These are phyloP conservation scores for Barnettozyma botsteinii DNA, from an alignment of 805 yeast species.

Conservation along the genomic window DNA sequence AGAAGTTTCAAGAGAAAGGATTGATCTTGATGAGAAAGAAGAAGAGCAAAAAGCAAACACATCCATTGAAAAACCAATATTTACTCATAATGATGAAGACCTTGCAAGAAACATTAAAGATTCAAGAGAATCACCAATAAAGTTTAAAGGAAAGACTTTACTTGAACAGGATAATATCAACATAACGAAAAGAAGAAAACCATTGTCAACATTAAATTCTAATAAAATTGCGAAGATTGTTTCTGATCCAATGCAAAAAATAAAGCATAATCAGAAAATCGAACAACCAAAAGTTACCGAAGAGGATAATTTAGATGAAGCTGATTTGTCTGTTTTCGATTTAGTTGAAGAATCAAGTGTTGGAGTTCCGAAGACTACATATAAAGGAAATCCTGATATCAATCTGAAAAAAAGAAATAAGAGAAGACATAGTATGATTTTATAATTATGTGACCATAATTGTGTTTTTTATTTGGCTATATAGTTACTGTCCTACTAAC, in stretches of 20 bases:
- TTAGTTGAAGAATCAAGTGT: constrained; percentile 25
- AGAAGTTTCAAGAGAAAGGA: constrained; percentile 2
- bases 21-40: background rate
- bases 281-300: background rate
- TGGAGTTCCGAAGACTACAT: constrained; percentile 25
- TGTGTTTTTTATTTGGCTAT: background rate
- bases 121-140: constrained; percentile 12
- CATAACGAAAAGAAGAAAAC: constrained; percentile 26
- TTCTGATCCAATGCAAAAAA: constrained; percentile 6
- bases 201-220: constrained; percentile 13
- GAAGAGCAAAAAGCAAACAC: too few relatives aligned
- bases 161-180: constrained; percentile 19
- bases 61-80: background rate
- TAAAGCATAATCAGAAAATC: constrained; percentile 6
- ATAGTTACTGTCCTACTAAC: too few relatives aligned
- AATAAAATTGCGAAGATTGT: constrained; percentile 15
- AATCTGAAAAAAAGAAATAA: constrained; percentile 12
- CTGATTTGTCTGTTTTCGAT: constrained; percentile 26
- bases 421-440: constrained; percentile 24
- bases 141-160: constrained; percentile 12
- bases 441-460: constrained; percentile 5
- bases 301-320: constrained; percentile 9
- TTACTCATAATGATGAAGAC: background rate
- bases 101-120: constrained; percentile 9
- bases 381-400: constrained; percentile 21